These are phyloP conservation scores for Zhuliangozyma blackwelliae DNA, from an alignment of 1,139 yeast species.

Conservation along the genomic window DNA sequence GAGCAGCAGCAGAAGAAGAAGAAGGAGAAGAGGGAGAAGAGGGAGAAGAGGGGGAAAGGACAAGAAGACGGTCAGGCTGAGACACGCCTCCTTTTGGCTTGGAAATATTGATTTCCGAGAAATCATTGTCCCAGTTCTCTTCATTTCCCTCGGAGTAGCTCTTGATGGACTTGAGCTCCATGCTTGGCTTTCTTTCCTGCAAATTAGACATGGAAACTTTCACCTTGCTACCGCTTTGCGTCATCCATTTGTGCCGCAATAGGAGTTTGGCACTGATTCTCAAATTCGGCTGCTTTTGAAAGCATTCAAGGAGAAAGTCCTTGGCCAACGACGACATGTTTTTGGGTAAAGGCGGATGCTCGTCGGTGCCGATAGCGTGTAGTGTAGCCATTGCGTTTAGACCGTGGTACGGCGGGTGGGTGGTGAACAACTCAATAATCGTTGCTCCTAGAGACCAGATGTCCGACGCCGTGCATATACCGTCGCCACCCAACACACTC, in stretches of 20 bases:
- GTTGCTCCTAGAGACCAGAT: slow-evolving; percentile 97
- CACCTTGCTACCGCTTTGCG: slow-evolving; percentile 5
- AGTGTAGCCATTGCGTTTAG: slow-evolving; percentile 82
- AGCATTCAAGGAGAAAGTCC: slow-evolving; percentile 72
- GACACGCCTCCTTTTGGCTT: slow-evolving; percentile 1
- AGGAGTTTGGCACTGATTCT: slow-evolving; percentile 57
- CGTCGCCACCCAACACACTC: slow-evolving; percentile 68
- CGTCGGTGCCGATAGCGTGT: slow-evolving; percentile 88
- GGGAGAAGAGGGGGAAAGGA: no score
- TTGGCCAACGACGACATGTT: slow-evolving; percentile 48
- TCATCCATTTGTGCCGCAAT: slow-evolving; percentile 61
- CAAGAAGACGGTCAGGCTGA: background rate
- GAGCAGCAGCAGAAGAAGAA: no score
- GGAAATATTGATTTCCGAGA: slow-evolving; percentile 16
- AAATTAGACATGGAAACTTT: slow-evolving; percentile 4
- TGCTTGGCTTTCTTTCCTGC: slow-evolving; percentile 5
- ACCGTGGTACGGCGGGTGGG: slow-evolving; percentile 83
- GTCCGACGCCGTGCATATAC: slow-evolving; percentile 84
- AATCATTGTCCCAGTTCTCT: slow-evolving; percentile 37
- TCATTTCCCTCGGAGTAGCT: slow-evolving; percentile 26
- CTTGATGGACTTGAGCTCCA: slow-evolving; percentile 18
- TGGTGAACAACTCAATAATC: slow-evolving; percentile 78
- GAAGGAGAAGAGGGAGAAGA: no score
- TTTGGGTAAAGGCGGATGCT: slow-evolving; percentile 73
- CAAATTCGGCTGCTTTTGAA: slow-evolving; percentile 66